A percentile compares a stretch with the other conserved stretches of the same genome.
Evolutionary conservation across 208 protist species (phyloP).

Genomic region (Crithidia sp.): DNA sequence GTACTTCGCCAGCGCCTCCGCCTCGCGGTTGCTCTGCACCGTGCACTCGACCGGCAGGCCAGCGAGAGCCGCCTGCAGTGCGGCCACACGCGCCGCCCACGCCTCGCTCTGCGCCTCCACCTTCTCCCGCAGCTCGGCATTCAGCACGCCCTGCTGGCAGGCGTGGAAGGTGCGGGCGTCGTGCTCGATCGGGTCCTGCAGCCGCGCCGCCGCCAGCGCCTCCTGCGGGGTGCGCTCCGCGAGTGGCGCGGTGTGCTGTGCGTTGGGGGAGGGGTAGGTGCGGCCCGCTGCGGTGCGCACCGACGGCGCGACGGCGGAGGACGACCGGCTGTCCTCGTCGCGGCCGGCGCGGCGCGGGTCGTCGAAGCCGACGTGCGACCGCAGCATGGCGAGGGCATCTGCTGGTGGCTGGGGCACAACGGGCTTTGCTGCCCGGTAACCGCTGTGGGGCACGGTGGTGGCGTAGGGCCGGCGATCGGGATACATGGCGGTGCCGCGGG

Average conservation of each 20-base stretch:
- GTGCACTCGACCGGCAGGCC: constrained; percentile 49
- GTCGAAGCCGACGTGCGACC: constrained; percentile 64
- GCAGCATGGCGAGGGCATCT: constrained; percentile 66
- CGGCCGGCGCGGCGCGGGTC: constrained; percentile 20
- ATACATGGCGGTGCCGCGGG: constrained; percentile 34
- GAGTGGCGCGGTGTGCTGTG: constrained; percentile 23
- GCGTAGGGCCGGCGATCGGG: constrained; percentile 76
- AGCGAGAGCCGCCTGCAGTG: constrained; percentile 43
- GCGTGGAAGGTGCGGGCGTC: constrained; percentile 66
- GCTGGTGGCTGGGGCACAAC: constrained; percentile 42
- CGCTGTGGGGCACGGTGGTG: constrained; percentile 57
- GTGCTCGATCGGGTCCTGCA: constrained; percentile 61
- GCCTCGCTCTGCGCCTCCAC: constrained; percentile 57
- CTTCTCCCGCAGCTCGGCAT: constrained; percentile 69
- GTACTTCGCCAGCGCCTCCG: constrained; percentile 54
- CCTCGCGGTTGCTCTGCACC: constrained; percentile 37
- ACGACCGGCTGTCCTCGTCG: background rate
- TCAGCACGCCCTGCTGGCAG: constrained; percentile 79
- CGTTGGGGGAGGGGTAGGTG: constrained; percentile 17
- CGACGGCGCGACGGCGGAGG: background rate
- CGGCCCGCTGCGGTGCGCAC: constrained; percentile 16
- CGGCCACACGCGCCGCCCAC: constrained; percentile 53
- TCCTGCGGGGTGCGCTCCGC: constrained; percentile 29
- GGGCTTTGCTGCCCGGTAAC: constrained; percentile 64
- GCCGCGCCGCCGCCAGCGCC: constrained; percentile 31